Base-by-base conservation (phyloP, 306 rosid species). In the Fagus crenata region DNA sequence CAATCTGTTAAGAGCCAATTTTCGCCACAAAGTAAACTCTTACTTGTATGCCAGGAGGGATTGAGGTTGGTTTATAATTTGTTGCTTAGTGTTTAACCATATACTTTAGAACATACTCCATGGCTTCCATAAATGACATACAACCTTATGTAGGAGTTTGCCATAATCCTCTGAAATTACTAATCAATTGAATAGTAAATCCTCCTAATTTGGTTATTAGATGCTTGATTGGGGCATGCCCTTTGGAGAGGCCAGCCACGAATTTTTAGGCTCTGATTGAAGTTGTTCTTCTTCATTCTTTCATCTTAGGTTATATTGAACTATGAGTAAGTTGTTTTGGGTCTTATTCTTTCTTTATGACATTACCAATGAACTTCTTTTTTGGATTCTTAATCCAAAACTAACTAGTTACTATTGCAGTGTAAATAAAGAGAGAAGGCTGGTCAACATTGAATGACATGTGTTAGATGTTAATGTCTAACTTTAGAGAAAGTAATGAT, bases 21-120 rank as follows among this genome's bases (percentile, higher is more conserved):
- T 84, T 22, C 88, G 0, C 92, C 96, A 6, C 89, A 81, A 75
- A 89, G 81, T 74, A 92, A 90, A 86, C 79, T 95, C 39, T 85
- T 92, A 77, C 69, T 95, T 64, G 98, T 95, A 67, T 95, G 98
- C 73, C 98, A 95, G 67, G 98, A 90, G 87, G 98, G 98, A 75
- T 76, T 95, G 81, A 92, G 98, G 98, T 95, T 69, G 72, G 90
- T 80, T 59, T 75, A 72, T 72, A 58, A 49, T 76, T 5, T 75
- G 32, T 63, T 77, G 72, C 40, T 36, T 14, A 42, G 68, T 60
- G 67, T 73, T 61, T 33, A 60, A 32, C 40, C 13, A 0, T 4
- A 0, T 61, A 13, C 7, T 61, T 32, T 32, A 61, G 17, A 61
- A 61, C 17, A 33, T 61, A 17, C 9, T 6, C 7, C 61, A 11